These are phyloP conservation scores for Adansonia gregorii DNA, from an alignment of 441 rosid species.

Conservation along the genomic window DNA sequence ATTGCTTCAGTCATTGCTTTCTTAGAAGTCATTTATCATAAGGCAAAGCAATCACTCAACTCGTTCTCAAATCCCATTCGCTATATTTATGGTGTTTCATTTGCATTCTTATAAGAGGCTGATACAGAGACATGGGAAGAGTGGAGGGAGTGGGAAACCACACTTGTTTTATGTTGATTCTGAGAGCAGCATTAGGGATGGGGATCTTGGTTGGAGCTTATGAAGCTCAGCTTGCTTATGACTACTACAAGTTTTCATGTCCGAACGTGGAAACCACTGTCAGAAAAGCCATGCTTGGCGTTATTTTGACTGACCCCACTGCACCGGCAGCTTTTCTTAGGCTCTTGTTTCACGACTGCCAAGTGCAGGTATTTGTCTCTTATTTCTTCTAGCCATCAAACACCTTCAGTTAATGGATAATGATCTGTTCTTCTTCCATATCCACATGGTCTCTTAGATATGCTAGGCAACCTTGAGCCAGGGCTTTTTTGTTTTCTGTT, in stretches of 20 bases:
- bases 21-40: neutral
- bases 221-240: conserved; percentile 39
- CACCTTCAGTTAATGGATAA: neutral
- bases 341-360: conserved; percentile 48
- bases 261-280: conserved; percentile 37
- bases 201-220: conserved; percentile 21
- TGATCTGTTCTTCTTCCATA: neutral
- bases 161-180: neutral
- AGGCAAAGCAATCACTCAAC: neutral
- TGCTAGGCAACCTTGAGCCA: neutral
- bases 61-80: neutral
- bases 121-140: neutral
- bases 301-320: conserved; percentile 30
- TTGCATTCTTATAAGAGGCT: neutral
- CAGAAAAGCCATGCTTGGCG: conserved; percentile 27
- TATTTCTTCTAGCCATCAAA: neutral
- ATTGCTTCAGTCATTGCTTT: neutral
- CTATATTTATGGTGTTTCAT: neutral
- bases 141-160: neutral
- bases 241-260: conserved; percentile 39
- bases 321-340: conserved; percentile 40
- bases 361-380: conserved; percentile 36
- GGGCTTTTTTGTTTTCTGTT: neutral
- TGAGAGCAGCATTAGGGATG: neutral
- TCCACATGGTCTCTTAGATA: neutral